A percentile compares a stretch with the other conserved stretches of the same genome.
Conservation (phyloP, 2,329 filamentous ascomycete species). For the Purpureocillium takamizusanense region DNA sequence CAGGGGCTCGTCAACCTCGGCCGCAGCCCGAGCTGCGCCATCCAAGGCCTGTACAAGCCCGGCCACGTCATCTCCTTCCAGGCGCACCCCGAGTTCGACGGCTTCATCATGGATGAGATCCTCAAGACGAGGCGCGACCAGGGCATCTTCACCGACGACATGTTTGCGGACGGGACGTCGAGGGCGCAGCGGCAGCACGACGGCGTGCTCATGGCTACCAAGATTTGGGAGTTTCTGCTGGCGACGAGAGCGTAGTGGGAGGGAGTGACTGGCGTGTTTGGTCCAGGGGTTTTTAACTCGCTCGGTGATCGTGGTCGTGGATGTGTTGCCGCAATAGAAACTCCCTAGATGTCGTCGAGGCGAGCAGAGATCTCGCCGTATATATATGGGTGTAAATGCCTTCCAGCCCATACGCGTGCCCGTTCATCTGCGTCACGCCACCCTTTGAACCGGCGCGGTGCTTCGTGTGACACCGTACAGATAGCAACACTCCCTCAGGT, state of each 20-base stretch:
- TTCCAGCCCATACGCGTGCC: too few relatives aligned
- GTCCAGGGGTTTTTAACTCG: too few relatives aligned
- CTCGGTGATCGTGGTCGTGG: too few relatives aligned
- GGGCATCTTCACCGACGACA: constrained; percentile 15
- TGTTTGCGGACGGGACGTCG: constrained; percentile 16
- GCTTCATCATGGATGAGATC: constrained; percentile 23
- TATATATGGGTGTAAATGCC: too few relatives aligned
- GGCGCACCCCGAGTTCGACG: constrained; percentile 33
- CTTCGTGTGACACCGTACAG: too few relatives aligned
- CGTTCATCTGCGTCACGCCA: too few relatives aligned
- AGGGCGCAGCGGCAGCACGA: constrained; percentile 17
- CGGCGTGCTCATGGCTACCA: constrained; percentile 15
- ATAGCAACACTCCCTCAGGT: too few relatives aligned
- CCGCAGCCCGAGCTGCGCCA: constrained; percentile 23
- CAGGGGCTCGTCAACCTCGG: constrained; percentile 26
- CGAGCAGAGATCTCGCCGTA: too few relatives aligned
- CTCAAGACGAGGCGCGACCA: constrained; percentile 16
- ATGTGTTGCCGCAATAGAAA: too few relatives aligned
- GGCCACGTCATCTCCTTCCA: constrained; percentile 28
- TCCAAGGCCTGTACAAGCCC: constrained; percentile 30
- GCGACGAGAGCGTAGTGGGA: background rate
- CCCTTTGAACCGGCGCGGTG: too few relatives aligned
- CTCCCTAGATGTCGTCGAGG: too few relatives aligned
- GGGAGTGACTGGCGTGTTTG: too few relatives aligned
- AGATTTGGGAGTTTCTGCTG: constrained; percentile 17